Evolutionary conservation across 495 filamentous ascomycete species (phyloP), one percentile per base, ranked within the genome.

Genomic region (Amorphotheca resinae): DNA sequence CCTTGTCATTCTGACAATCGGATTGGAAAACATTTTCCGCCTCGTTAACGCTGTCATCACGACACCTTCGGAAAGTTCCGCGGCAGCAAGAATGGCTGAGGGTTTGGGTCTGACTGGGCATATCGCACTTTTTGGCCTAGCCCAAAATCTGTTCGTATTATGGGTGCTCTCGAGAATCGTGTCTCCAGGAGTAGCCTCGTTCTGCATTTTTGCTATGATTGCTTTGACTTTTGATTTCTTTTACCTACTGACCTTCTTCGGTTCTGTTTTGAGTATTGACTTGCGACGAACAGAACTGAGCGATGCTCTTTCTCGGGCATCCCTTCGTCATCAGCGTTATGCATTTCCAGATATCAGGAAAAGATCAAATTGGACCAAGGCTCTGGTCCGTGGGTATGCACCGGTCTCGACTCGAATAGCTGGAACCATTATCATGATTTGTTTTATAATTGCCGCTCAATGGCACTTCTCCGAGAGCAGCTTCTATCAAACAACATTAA

Each of bases 211-310:
- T 60, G 72, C 74, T 4, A 76, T 73, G 12, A 68, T 86, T 38
- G 81, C 80, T 2, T 65, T 80, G 23, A 53, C 77, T 14, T 73
- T 84, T 53, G 81, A 86, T 57, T 81, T 76, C 51, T 67, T 81
- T 39, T 81, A 77, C 50, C 65, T 83, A 25, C 61, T 81, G 12
- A 84, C 79, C 3, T 84, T 82, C 59, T 82, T 86, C 52, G 64
- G 82, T 14, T 69, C 79, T 4, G 79, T 86, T 28, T 65, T 86
- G 16, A 84, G 78, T 50, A 74, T 86, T 42, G 81, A 86, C 45
- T 76, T 86, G 16, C 72, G 73, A 3, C 70, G 82, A 47, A 69
- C 77, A 37, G 81, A 84, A 62, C 66, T 86, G 0, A 61, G 60
- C 22, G 54, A 57, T 39, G 45, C 51, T 25, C 36, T 57, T 11